These are phyloP conservation scores for Tuber aestivum DNA, from an alignment of 495 filamentous ascomycete genomes.

Conservation along the genomic window DNA sequence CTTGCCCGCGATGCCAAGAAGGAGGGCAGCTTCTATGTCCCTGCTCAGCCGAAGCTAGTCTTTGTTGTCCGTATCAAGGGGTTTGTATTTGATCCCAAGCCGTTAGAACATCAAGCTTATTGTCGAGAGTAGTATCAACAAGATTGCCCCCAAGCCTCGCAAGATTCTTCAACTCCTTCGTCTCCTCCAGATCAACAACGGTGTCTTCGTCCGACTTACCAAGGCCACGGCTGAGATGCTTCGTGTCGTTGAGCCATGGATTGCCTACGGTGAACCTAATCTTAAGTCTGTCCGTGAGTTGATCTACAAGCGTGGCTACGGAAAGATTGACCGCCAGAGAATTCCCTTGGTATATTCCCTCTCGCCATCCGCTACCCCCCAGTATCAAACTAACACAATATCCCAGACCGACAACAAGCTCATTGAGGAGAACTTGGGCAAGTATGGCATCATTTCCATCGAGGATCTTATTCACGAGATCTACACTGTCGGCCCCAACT, in stretches of 20 bases:
- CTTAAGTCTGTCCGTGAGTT: slow-evolving; percentile 98
- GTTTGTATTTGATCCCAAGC: slow-evolving; percentile 46
- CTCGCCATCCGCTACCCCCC: not conserved
- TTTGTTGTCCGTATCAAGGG: slow-evolving; percentile 99
- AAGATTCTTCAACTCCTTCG: slow-evolving; percentile 99
- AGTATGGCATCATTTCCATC: slow-evolving; percentile 98
- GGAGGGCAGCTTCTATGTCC: slow-evolving; percentile 87
- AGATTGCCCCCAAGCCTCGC: slow-evolving; percentile 99
- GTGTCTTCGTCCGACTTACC: slow-evolving; percentile 92
- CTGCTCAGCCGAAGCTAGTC: slow-evolving; percentile 90
- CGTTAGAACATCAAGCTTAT: slow-evolving; percentile 12
- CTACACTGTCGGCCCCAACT: slow-evolving; percentile 96
- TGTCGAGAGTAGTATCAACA: slow-evolving; percentile 78
- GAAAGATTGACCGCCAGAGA: slow-evolving; percentile 94
- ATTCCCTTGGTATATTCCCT: slow-evolving; percentile 56
- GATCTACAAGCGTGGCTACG: slow-evolving; percentile 98
- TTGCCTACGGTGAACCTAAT: slow-evolving; percentile 98
- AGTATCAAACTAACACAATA: slow-evolving; percentile 8
- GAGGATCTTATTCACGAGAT: slow-evolving; percentile 99
- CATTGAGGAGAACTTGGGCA: slow-evolving; percentile 91
- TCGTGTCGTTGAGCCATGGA: slow-evolving; percentile 94
- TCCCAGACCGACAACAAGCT: slow-evolving; percentile 81
- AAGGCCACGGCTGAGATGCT: slow-evolving; percentile 98
- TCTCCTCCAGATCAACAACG: slow-evolving; percentile 99
- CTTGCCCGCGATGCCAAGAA: slow-evolving; percentile 80